Conservation (phyloP, 805 yeast genomes). For the Kodamaea hsintzibuensis region DNA sequence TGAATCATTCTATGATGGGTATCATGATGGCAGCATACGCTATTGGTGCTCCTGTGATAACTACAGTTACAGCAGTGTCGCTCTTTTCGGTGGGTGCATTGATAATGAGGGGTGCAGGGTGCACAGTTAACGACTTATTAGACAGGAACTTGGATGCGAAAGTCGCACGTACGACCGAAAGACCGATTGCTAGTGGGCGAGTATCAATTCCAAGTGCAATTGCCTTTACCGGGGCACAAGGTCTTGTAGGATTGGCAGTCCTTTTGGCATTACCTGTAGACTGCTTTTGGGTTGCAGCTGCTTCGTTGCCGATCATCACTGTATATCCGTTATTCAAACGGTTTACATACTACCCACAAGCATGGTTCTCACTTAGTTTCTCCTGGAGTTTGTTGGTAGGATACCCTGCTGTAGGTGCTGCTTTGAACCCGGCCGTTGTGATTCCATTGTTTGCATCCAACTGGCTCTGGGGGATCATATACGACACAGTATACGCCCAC, state of each 20-base stretch:
- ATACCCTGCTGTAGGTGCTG: constrained; percentile 91
- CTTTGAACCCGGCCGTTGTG: constrained; percentile 72
- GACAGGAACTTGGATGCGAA: constrained; percentile 82
- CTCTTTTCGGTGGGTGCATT: constrained; percentile 83
- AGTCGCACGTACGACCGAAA: constrained; percentile 82
- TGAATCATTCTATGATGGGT: constrained; percentile 90
- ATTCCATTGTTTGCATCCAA: constrained; percentile 74
- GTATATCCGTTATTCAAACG: constrained; percentile 93
- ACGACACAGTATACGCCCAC: constrained; percentile 96
- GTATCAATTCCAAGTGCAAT: constrained; percentile 71
- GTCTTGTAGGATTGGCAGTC: constrained; percentile 71
- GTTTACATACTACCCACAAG: constrained; percentile 94
- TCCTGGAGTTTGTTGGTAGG: constrained; percentile 95
- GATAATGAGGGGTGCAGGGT: constrained; percentile 97
- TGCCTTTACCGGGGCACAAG: constrained; percentile 69
- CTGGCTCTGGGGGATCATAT: constrained; percentile 90
- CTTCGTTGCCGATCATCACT: constrained; percentile 75
- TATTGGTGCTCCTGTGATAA: constrained; percentile 64
- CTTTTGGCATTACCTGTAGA: constrained; percentile 72
- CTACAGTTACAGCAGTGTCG: constrained; percentile 60
- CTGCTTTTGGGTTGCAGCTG: constrained; percentile 81
- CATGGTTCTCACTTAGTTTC: constrained; percentile 75
- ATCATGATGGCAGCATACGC: constrained; percentile 84
- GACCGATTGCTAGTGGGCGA: constrained; percentile 93
- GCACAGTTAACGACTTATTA: constrained; percentile 88